These are phyloP conservation scores for Hanseniaspora thailandica DNA, from an alignment of 805 yeast genomes.

Conservation along the genomic window DNA sequence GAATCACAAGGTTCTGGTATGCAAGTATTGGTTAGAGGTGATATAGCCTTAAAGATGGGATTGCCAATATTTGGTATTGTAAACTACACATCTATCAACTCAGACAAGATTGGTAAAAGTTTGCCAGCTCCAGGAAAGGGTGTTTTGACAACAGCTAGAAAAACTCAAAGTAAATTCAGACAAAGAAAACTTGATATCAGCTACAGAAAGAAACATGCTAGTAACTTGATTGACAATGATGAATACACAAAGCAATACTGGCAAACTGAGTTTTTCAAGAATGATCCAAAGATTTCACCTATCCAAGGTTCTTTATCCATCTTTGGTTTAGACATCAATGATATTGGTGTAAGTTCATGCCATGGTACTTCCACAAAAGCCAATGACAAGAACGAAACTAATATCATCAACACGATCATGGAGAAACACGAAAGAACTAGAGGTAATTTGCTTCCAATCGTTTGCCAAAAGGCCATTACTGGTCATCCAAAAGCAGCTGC, in stretches of 20 bases:
- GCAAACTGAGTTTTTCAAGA: conserved; percentile 78
- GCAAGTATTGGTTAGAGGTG: conserved; percentile 76
- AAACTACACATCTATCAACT: conserved; percentile 73
- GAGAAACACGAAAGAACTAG: conserved; percentile 77
- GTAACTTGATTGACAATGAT: conserved; percentile 21
- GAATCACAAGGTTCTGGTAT: conserved; percentile 91
- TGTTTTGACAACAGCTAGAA: conserved; percentile 77
- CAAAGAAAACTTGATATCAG: conserved; percentile 15
- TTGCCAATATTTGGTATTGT: conserved; percentile 80
- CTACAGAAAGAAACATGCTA: conserved; percentile 19
- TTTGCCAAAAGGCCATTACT: conserved; percentile 89
- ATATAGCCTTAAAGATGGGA: conserved; percentile 77
- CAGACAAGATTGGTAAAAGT: conserved; percentile 82
- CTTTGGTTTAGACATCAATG: conserved; percentile 78
- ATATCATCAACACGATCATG: conserved; percentile 75
- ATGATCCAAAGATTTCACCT: conserved; percentile 83
- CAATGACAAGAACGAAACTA: conserved; percentile 88
- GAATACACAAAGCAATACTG: conserved; percentile 63
- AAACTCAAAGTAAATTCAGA: conserved; percentile 30
- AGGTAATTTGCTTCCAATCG: conserved; percentile 88
- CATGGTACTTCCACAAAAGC: conserved; percentile 98
- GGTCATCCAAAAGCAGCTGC: conserved; percentile 99
- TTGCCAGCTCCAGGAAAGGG: conserved; percentile 95
- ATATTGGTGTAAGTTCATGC: conserved; percentile 83
- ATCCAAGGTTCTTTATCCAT: conserved; percentile 86